These are phyloP conservation scores for Pichia sp. DNA, from an alignment of 1,139 yeast species.

Conservation along the genomic window DNA sequence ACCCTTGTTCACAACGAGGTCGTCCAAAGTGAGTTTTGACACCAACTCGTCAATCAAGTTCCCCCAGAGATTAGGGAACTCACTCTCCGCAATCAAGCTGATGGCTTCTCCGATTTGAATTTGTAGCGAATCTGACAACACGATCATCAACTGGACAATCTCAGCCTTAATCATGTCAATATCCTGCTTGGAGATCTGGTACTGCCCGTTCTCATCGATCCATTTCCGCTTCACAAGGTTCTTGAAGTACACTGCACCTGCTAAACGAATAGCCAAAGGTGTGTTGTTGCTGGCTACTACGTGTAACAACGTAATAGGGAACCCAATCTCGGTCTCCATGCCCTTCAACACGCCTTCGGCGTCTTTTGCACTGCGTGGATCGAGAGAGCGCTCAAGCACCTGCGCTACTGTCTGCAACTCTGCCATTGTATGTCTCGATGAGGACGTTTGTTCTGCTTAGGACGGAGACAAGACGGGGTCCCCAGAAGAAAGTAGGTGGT, in stretches of 20 bases:
- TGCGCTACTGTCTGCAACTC: constrained; percentile 37
- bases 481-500: too few relatives aligned
- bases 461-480: neutral
- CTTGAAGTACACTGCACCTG: constrained; percentile 88
- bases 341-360: constrained; percentile 58
- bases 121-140: constrained; percentile 69
- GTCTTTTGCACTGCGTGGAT: constrained; percentile 50
- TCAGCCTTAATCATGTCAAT: constrained; percentile 67
- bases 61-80: constrained; percentile 90
- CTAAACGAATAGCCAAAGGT: constrained; percentile 61
- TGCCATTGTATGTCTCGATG: constrained; percentile 20
- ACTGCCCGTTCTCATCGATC: constrained; percentile 85
- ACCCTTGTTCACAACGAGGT: constrained; percentile 76
- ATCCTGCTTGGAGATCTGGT: constrained; percentile 58
- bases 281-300: constrained; percentile 64
- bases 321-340: constrained; percentile 65
- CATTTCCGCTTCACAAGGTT: constrained; percentile 80
- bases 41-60: constrained; percentile 74
- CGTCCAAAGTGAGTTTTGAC: constrained; percentile 53
- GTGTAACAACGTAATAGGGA: constrained; percentile 69
- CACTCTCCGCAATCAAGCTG: constrained; percentile 89
- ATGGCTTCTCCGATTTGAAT: constrained; percentile 92
- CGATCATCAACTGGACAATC: constrained; percentile 77
- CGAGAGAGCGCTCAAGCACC: constrained; percentile 46
- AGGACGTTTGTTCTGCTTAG: too few relatives aligned